Evolutionary conservation across 2,329 filamentous ascomycete species (phyloP).

Genomic region (Dothistroma pini): DNA sequence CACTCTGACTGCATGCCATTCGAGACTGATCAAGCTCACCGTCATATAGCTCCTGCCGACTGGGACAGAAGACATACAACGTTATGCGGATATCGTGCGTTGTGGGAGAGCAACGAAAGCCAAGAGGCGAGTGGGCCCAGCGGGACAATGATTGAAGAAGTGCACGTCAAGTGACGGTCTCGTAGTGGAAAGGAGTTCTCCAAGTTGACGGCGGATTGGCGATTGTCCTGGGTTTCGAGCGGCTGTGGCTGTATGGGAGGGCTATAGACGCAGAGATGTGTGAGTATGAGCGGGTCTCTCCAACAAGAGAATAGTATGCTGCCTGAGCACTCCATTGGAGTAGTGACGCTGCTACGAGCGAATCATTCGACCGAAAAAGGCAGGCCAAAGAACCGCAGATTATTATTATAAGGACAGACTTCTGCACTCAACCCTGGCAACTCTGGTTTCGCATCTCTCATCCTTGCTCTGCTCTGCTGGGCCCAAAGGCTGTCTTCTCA

Average conservation of each 20-base stretch:
- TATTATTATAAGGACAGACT: background rate
- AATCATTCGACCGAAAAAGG: background rate
- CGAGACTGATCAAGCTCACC: too few species aligned
- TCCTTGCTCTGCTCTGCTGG: background rate
- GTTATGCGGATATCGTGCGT: background rate
- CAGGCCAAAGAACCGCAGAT: background rate
- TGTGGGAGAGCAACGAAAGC: background rate
- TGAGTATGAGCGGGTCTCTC: background rate
- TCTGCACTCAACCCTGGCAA: background rate
- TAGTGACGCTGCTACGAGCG: background rate
- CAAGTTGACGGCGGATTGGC: background rate
- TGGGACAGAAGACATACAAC: too few species aligned
- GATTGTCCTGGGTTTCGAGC: background rate
- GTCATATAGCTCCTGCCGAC: too few species aligned
- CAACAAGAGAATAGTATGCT: background rate
- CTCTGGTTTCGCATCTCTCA: background rate
- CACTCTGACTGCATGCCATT: too few species aligned
- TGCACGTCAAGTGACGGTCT: background rate
- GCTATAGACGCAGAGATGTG: background rate
- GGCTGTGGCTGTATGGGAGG: background rate
- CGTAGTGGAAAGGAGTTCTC: background rate
- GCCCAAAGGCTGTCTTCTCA: background rate
- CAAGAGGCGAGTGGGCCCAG: background rate
- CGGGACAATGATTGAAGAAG: background rate
- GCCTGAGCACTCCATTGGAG: background rate